A percentile compares a stretch with the other conserved stretches of the same genome.
Conservation (phyloP, 1,139 yeast genomes). For the Lodderomyces pseudojiufengensis region DNA sequence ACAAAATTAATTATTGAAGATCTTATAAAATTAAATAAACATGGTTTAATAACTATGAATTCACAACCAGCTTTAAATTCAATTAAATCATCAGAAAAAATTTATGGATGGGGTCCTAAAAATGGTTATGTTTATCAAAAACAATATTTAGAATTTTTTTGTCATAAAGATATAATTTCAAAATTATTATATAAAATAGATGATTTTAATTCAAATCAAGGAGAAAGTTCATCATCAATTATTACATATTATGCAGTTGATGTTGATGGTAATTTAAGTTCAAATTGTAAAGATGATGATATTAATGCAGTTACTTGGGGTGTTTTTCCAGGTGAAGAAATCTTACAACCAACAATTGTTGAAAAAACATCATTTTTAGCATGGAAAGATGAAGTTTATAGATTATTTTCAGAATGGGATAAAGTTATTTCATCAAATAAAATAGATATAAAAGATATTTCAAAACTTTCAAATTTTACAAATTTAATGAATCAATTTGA, state of each 20-base stretch:
- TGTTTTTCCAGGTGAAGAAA: slow-evolving; percentile 88
- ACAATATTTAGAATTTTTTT: slow-evolving; percentile 80
- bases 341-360: slow-evolving; percentile 89
- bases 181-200: slow-evolving; percentile 37
- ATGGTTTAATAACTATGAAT: slow-evolving; percentile 77
- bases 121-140: slow-evolving; percentile 92
- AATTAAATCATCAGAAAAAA: slow-evolving; percentile 60
- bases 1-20: slow-evolving; percentile 59
- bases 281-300: slow-evolving; percentile 70
- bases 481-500: slow-evolving; percentile 49
- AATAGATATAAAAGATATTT: slow-evolving; percentile 32
- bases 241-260: slow-evolving; percentile 82
- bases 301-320: slow-evolving; percentile 99
- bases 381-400: slow-evolving; percentile 95
- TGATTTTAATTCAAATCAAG: slow-evolving; percentile 30
- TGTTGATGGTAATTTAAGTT: slow-evolving; percentile 51
- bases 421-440: slow-evolving; percentile 42
- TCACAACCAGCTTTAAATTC: slow-evolving; percentile 96
- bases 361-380: slow-evolving; percentile 85
- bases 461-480: slow-evolving; percentile 23
- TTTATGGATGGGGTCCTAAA: slow-evolving; percentile 94
- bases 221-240: slow-evolving; percentile 38
- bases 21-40: slow-evolving; percentile 58
- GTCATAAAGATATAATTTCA: slow-evolving; percentile 55
- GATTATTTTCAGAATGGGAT: slow-evolving; percentile 80